These are phyloP conservation scores for Mucor lusitanicus DNA, from an alignment of 371 early-diverging fungal genomes.

Conservation along the genomic window DNA sequence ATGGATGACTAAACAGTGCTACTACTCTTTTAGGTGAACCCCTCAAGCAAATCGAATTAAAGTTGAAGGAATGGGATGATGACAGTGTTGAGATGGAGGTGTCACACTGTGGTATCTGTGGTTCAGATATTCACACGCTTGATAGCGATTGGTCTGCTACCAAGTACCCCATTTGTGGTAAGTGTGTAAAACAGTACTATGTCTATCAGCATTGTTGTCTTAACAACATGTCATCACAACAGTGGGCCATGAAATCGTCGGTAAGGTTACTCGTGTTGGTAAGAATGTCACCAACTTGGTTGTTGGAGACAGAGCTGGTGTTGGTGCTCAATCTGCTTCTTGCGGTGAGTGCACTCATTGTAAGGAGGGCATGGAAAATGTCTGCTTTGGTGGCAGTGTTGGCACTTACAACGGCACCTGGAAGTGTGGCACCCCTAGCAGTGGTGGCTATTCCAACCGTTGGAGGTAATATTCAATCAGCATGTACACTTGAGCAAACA, in stretches of 20 bases:
- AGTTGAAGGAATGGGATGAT: slow-evolving; percentile 41
- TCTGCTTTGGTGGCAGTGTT: slow-evolving; percentile 45
- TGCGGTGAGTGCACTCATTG: slow-evolving; percentile 40
- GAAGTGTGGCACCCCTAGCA: slow-evolving; percentile 55
- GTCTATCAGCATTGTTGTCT: slow-evolving; percentile 50
- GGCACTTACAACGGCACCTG: slow-evolving; percentile 62
- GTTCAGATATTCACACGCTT: slow-evolving; percentile 44
- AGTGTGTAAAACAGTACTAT: slow-evolving; percentile 51
- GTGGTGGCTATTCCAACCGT: slow-evolving; percentile 71
- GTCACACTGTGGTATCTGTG: slow-evolving; percentile 58
- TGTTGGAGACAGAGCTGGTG: slow-evolving; percentile 73
- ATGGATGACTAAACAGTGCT: slow-evolving; percentile 4
- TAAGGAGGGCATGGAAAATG: slow-evolving; percentile 24
- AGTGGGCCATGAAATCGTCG: slow-evolving; percentile 66
- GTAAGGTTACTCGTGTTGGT: slow-evolving; percentile 53
- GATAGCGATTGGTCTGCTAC: slow-evolving; percentile 34
- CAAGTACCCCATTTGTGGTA: slow-evolving; percentile 49
- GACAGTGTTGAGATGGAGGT: slow-evolving; percentile 54
- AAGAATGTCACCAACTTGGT: slow-evolving; percentile 41
- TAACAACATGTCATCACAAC: not conserved
- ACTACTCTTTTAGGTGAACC: slow-evolving; percentile 23
- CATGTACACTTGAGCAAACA: too few species aligned
- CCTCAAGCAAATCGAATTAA: slow-evolving; percentile 18
- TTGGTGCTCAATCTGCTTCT: slow-evolving; percentile 57
- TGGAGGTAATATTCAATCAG: slow-evolving; percentile 30